Conservation (phyloP, 495 filamentous ascomycete species). For the Aspergillus olivimuriae region DNA sequence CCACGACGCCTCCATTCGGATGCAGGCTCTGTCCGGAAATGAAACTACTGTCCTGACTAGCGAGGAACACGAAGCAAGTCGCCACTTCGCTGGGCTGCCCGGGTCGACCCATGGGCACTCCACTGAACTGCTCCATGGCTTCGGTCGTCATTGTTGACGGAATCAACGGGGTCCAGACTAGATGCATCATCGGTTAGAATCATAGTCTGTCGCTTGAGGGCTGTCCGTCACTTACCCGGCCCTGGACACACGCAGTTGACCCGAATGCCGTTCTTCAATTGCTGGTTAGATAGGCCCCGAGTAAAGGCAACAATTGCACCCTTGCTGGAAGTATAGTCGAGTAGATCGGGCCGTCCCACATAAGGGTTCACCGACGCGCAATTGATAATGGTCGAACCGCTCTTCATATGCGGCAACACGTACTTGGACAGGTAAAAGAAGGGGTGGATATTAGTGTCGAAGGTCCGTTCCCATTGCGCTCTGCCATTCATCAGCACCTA, state of each 20-base stretch:
- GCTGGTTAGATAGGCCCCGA: conserved; percentile 70
- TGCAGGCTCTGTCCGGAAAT: conserved; percentile 58
- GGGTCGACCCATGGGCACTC: conserved; percentile 69
- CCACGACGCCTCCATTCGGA: conserved; percentile 60
- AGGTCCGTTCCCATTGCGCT: conserved; percentile 71
- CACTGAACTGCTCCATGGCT: conserved; percentile 65
- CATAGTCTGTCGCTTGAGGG: no score
- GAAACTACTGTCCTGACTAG: conserved; percentile 65
- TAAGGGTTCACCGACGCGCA: conserved; percentile 79
- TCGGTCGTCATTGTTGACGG: conserved; percentile 68
- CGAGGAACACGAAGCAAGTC: conserved; percentile 81
- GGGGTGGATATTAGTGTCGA: conserved; percentile 71
- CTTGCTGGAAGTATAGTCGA: conserved; percentile 83
- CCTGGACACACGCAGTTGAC: conserved; percentile 80
- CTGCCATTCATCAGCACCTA: conserved; percentile 25
- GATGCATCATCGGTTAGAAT: neutral
- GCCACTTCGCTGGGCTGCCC: conserved; percentile 75
- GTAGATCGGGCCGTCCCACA: conserved; percentile 71
- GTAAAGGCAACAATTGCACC: conserved; percentile 81
- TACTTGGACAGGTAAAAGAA: conserved; percentile 77
- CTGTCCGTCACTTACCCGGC: conserved; percentile 37
- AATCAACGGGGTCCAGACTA: conserved; percentile 79
- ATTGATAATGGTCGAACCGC: conserved; percentile 77
- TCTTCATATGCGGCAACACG: conserved; percentile 64
- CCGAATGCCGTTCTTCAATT: conserved; percentile 64